Base-by-base conservation (phyloP, 2,329 filamentous ascomycete genomes). In the Dothideomycetes sp. region DNA sequence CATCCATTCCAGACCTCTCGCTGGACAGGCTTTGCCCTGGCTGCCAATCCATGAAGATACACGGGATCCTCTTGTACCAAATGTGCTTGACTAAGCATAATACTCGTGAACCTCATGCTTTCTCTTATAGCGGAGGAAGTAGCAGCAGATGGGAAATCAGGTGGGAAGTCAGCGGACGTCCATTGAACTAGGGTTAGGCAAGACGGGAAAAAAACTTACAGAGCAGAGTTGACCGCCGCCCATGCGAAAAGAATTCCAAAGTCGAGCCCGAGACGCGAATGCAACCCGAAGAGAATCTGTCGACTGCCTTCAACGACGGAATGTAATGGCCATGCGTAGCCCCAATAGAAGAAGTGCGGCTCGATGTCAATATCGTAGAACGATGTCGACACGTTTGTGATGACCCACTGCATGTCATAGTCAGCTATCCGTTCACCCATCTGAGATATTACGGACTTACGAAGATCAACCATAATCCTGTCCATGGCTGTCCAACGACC, bases 251-350 rank as follows among this genome's bases (percentile, higher is more conserved):
- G 53, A 1, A 81, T 59, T 0, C 71, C 76, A 54, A 81, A 74
- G 47, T 81, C 73, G 2, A 78, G 54, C 0, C 74, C 75, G 35
- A 81, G 72, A 11, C 67, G 55, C 1, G 70, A 73, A 46, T 75
- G 70, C 5, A 74, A 57, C 41, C 73, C 75, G 47, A 82, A 81
- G 10, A 81, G 47, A 20, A 81, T 70, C n/a, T 71, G 71, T 4
- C 76, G 64, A 18, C 69, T 68, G 0, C 65, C 77, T 51, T 77
- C 67, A 20, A 81, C 76, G 25, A 81, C 64, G 27, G 74, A 70
- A 54, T 80, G 73, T 41, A 82, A 56, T 7, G 77, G 78, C 73
- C 76, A 78, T 0, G 70, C 76, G 52, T 78, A 78, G 0, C 74
- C 76, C 73, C 74, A 82, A 2, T 58, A 53, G 52, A 76, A 82